phyloP scores from a whole-genome alignment of 805 yeast genomes.

The Metschnikowia colocasiae region DNA sequence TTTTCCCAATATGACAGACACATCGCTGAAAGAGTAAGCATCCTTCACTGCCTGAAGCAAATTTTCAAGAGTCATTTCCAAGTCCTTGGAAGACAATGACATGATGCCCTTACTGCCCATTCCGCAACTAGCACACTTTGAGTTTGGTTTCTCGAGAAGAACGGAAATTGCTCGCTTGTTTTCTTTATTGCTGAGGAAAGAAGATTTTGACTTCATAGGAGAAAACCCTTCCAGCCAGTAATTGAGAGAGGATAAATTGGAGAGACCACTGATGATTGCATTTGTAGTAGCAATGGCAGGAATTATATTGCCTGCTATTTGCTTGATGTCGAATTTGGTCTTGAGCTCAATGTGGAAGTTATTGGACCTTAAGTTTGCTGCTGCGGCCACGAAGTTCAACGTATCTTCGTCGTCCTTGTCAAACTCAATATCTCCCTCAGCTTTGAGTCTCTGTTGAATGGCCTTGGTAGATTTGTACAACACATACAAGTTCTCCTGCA shows the following conservation, averaged over 20 bases:
- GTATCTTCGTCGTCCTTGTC: slow-evolving; percentile 97
- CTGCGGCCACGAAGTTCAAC: slow-evolving; percentile 78
- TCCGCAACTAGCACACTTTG: slow-evolving; percentile 66
- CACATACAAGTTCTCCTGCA: slow-evolving; percentile 59
- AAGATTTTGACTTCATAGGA: slow-evolving; percentile 25
- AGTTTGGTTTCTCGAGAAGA: slow-evolving; percentile 56
- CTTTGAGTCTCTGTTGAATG: slow-evolving; percentile 47
- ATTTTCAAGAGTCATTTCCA: slow-evolving; percentile 43
- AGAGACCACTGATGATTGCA: slow-evolving; percentile 89
- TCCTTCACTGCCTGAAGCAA: slow-evolving; percentile 48
- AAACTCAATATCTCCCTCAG: slow-evolving; percentile 51
- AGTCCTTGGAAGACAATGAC: slow-evolving; percentile 35
- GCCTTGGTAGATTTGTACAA: slow-evolving; percentile 47
- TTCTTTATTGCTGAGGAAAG: slow-evolving; percentile 43
- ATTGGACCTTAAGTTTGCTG: slow-evolving; percentile 72
- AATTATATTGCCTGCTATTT: slow-evolving; percentile 95
- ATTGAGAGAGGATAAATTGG: slow-evolving; percentile 67
- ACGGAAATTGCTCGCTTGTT: slow-evolving; percentile 67
- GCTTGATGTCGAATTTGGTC: slow-evolving; percentile 83
- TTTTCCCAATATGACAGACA: slow-evolving; percentile 56
- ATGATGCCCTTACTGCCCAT: slow-evolving; percentile 33
- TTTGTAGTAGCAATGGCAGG: slow-evolving; percentile 99
- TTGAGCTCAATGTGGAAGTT: slow-evolving; percentile 68
- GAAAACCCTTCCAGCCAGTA: slow-evolving; percentile 38
- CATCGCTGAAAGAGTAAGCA: slow-evolving; percentile 54